Evolutionary conservation across 176 grass and related monocot genomes (phyloP), one percentile per base, ranked within the genome.

Genomic region (Dactylis glomerata): DNA sequence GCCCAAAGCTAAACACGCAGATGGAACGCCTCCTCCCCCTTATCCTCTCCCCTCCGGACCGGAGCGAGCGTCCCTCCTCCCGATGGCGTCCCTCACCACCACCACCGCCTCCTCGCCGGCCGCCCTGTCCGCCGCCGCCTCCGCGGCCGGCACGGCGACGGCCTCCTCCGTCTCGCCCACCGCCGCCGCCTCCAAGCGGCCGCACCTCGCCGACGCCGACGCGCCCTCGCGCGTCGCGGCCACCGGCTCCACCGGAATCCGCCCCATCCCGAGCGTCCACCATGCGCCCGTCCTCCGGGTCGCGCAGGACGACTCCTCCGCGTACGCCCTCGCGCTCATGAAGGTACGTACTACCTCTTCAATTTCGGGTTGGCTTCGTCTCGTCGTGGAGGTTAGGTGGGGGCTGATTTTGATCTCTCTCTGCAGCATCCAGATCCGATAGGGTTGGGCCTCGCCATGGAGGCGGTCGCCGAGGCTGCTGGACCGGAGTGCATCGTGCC

Each of bases 401-500:
- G 9, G 11, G 80, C 82, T 79, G 19, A 84, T 49, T 86, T 23
- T 82, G 32, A 59, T 16, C 33, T 73, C 62, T 64, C 59, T 76
- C 49, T 64, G 86, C 86, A 99, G 96, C 90, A 91, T 90, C 91
- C 91, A 51, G 90, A 99, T 86, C 96, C 96, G 87, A 85, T 96
- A 41, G 94, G 89, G 70, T 90, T 93, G 75, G 93, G 93, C 22
- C 77, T 99, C 68, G 96, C 93, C n/a, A 87, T 92, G 93, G 96
- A 99, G 87, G 96, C 96, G 63, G 76, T 89, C 68, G 72, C 89
- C 56, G 96, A 99, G 83, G 91, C 93, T 10, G 96, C 96, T 55
- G 96, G 96, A 32, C 93, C 96, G 5, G 93, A 98, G 63, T 98
- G n/a, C n/a, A n/a, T n/a, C n/a, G n/a, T n/a, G n/a, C n/a, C n/a